Base-by-base conservation (phyloP, 1,284 basidiomycete genomes). In the Ceratobasidium theobromae region DNA sequence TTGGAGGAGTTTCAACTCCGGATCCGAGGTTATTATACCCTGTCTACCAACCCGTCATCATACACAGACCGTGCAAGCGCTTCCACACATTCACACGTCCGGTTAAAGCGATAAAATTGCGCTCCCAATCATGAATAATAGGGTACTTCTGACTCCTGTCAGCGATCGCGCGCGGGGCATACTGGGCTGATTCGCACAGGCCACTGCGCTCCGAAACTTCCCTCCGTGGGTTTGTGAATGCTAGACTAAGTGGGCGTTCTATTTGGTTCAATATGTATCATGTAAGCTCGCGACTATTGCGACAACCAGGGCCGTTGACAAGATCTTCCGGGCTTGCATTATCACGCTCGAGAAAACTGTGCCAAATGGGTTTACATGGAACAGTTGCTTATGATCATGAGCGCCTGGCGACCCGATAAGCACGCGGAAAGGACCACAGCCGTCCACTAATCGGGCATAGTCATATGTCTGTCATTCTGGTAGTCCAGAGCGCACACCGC, bases 1-100 rank as follows among this genome's bases (percentile, higher is more conserved):
- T 64, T 64, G 58, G 48, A n/a, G 21, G 48, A 51, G 33, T 48
- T 52, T 45, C 51, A 52, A 64, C 58, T 41, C 48, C 58, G 48
- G 58, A 51, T 38, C 48, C 9, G 45, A 35, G 48, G 48, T 41
- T 64, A 52, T 64, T 64, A 64, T 64, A 64, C 48, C 23, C 48
- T 43, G 18, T 43, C 41, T 27, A 41, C 18, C 21, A 41, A 40
- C 43, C 43, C 48, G 48, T 51, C 58, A 64, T n/a, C n/a, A n/a
- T n/a, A n/a, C n/a, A n/a, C n/a, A n/a, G n/a, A n/a, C n/a, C 58
- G 38, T 25, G 27, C 35, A 48, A 52, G 48, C 38, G 21, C 46
- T n/a, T 11, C 49, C 57, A 64, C 49, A 12, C 16, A 35, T 28
- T 2, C 23, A 30, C 16, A 30, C 33, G 27, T 32, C 35, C 48